These are phyloP conservation scores for Lactuca saligna DNA, from an alignment of 129 eudicot species.

Conservation along the genomic window DNA sequence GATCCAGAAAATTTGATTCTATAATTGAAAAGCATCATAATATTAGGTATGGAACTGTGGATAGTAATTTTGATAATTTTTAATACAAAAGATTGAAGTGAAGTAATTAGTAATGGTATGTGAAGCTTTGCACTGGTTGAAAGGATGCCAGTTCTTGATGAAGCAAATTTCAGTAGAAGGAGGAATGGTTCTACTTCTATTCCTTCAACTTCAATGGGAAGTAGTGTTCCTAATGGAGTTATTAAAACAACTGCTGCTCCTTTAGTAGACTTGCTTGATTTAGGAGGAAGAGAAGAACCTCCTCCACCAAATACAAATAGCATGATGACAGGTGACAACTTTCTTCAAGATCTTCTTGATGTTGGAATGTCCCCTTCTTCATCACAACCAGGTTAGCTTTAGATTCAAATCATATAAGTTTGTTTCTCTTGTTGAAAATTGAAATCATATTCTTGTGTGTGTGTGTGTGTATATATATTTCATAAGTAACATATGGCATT, in stretches of 20 bases:
- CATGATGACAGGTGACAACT: slow-evolving; percentile 63
- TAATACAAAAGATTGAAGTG: not conserved
- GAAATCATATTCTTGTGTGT: too few relatives aligned
- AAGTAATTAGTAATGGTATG: too few relatives aligned
- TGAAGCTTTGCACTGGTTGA: slow-evolving; percentile 41
- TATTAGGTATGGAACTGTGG: slow-evolving; percentile 50
- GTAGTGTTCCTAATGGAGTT: slow-evolving; percentile 69
- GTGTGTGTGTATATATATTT: too few relatives aligned
- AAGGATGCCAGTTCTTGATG: slow-evolving; percentile 95
- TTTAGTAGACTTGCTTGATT: slow-evolving; percentile 64
- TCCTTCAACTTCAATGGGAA: slow-evolving; percentile 5
- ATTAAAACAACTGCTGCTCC: slow-evolving; percentile 69
- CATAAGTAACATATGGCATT: too few relatives aligned
- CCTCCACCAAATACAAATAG: too few relatives aligned
- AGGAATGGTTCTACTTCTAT: slow-evolving; percentile 67
- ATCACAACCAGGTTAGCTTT: too few relatives aligned
- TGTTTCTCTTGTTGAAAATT: too few relatives aligned
- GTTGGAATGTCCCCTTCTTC: slow-evolving; percentile 62
- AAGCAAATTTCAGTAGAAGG: slow-evolving; percentile 77
- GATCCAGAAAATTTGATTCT: slow-evolving; percentile 85
- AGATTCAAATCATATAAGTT: too few relatives aligned
- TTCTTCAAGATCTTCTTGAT: slow-evolving; percentile 97
- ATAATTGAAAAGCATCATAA: slow-evolving; percentile 83
- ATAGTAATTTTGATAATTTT: not conserved
- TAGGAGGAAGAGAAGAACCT: too few relatives aligned